Evolutionary conservation across 164 flowering plant species (phyloP), one percentile per base, ranked within the genome.

Genomic region (Akebia trifoliata): DNA sequence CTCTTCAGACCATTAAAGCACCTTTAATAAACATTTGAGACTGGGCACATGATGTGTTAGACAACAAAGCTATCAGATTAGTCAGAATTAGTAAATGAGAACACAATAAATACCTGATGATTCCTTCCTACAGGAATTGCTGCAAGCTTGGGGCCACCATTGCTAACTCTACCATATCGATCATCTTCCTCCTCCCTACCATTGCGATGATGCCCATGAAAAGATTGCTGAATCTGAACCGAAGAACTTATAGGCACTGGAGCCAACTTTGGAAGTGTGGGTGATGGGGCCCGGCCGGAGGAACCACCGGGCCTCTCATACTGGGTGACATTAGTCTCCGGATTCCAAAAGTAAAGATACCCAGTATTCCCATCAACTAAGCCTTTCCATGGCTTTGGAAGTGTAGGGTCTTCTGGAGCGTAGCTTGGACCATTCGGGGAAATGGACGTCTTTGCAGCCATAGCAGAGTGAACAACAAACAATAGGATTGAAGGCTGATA

Each of bases 311-410:
- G 99, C 73, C 82, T 80, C 72, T 93, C 99, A 62, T 93, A 93
- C 57, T 93, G 99, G 21, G 99, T 93, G 10, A 82, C 77, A 68
- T 93, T 93, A 20, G 97, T 92, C 69, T 77, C 95, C 0, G 97
- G 96, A 69, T 91, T 91, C 97, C 96, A 91, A 57, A 70, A 91
- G 68, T 91, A 91, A 20, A 91, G 69, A 69, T 84, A 86, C 12
- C 97, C 96, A 50, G 94, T 87, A 48, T 65, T 83, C 8, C 91
- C 90, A 78, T 91, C 96, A 59, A 91, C 88, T 7, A 91, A 68
- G 8, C 92, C 97, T 71, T 63, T 87, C 97, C 97, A 91, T 37
- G 97, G 97, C 54, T 88, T 87, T 0, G 97, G 97, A 14, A 91
- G 94, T 42, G 90, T 73, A 3, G 94, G 97, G 50, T 88, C 96